phyloP scores from a whole-genome alignment of 352 stramenopile genomes.

The Hyaloperonospora brassicae region DNA sequence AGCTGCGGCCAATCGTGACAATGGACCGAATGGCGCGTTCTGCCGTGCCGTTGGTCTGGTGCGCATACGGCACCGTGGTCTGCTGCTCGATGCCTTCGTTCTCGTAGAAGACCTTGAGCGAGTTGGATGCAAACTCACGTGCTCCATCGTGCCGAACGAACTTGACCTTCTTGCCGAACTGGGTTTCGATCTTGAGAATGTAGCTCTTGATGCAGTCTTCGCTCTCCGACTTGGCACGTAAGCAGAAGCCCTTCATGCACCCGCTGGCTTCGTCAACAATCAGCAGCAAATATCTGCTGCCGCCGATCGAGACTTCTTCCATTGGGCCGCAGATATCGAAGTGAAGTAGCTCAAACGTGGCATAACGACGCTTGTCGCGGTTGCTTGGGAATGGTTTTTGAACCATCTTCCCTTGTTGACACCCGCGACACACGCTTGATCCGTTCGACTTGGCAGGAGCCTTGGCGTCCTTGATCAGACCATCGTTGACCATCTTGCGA shows the following conservation, averaged over 20 bases:
- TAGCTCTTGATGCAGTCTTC: background rate
- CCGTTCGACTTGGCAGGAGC: background rate
- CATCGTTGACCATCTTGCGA: background rate
- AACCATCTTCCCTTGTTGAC: background rate
- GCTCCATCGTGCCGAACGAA: background rate
- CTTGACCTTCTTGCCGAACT: background rate
- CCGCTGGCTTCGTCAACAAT: background rate
- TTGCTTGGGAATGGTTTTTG: background rate
- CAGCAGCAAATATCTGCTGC: background rate
- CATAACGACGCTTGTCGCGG: background rate
- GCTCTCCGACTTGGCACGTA: too few relatives aligned
- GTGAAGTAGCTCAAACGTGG: background rate
- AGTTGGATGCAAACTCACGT: background rate
- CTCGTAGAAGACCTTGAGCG: background rate
- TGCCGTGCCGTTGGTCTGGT: background rate
- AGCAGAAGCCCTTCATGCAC: too few relatives aligned
- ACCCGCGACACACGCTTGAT: background rate
- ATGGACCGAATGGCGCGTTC: too few relatives aligned
- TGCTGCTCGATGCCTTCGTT: background rate
- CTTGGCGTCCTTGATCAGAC: background rate
- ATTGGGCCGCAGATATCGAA: background rate
- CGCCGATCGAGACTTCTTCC: background rate
- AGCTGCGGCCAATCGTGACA: too few relatives aligned
- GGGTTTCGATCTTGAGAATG: background rate
- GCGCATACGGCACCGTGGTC: background rate